A percentile compares a stretch with the other conserved stretches of the same genome.
Evolutionary conservation across 1,284 basidiomycete species (phyloP).

Genomic region (Cutaneotrichosporon daszewskae): DNA sequence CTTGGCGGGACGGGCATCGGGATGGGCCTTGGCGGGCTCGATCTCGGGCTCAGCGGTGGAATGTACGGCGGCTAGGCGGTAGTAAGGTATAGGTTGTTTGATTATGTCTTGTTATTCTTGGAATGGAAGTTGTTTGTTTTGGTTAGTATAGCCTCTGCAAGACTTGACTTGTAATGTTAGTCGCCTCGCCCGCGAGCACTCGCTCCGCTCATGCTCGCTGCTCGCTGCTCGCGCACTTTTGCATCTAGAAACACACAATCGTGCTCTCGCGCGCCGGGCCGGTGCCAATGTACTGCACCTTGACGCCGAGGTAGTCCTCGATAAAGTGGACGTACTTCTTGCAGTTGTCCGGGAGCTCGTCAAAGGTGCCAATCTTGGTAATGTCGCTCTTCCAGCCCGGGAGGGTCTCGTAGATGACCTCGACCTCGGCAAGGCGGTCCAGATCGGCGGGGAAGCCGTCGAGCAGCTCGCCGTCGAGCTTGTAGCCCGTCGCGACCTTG

Average conservation of each 20-base stretch:
- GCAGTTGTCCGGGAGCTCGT: constrained; percentile 77
- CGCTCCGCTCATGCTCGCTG: too few species aligned
- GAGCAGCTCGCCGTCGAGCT: constrained; percentile 69
- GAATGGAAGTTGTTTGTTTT: too few species aligned
- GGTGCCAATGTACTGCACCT: constrained; percentile 57
- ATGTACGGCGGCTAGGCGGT: too few species aligned
- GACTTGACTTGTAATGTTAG: too few species aligned
- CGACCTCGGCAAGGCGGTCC: constrained; percentile 69
- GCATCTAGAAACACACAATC: constrained; percentile 25
- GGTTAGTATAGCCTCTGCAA: too few species aligned
- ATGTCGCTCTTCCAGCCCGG: constrained; percentile 90
- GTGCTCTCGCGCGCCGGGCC: constrained; percentile 45
- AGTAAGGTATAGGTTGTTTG: too few species aligned
- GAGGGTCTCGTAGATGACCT: constrained; percentile 83
- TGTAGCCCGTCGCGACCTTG: constrained; percentile 80
- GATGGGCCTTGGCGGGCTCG: too few species aligned
- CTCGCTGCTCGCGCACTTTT: too few species aligned
- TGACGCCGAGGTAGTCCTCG: constrained; percentile 71
- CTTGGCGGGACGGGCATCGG: too few species aligned
- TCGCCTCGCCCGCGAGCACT: too few species aligned
- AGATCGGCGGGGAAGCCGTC: constrained; percentile 89
- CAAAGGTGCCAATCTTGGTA: constrained; percentile 59
- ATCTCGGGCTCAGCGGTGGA: too few species aligned
- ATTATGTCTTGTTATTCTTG: too few species aligned
- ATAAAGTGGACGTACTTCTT: constrained; percentile 84